Conservation (phyloP, 352 stramenopile species). For the Phytophthora boehmeriae region DNA sequence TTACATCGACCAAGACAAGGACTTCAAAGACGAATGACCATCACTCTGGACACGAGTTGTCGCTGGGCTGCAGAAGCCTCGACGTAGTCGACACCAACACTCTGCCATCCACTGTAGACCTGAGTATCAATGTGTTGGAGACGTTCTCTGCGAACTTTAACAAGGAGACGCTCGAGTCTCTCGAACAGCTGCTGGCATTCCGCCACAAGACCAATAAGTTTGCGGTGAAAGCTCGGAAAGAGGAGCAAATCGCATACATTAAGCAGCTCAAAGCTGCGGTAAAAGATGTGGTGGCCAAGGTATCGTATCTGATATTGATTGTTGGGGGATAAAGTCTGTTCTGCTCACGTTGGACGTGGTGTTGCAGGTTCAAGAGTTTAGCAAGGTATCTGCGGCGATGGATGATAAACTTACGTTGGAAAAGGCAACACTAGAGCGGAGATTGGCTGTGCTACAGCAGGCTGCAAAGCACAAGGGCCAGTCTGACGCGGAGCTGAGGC, state of each 20-base stretch:
- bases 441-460: slow-evolving; percentile 43
- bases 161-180: slow-evolving; percentile 36
- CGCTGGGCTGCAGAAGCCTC: background rate
- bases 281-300: slow-evolving; percentile 42
- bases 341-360: slow-evolving; percentile 3
- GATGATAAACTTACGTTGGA: slow-evolving; percentile 44
- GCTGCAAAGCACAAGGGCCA: slow-evolving; percentile 40
- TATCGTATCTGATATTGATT: slow-evolving; percentile 4
- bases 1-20: slow-evolving; percentile 7
- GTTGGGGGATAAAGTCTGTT: background rate
- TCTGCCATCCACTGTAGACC: slow-evolving; percentile 1
- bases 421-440: slow-evolving; percentile 40
- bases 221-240: slow-evolving; percentile 55
- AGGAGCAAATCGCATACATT: slow-evolving; percentile 64
- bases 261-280: slow-evolving; percentile 59
- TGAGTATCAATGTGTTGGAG: slow-evolving; percentile 39
- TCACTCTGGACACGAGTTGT: background rate
- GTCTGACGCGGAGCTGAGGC: slow-evolving; percentile 42
- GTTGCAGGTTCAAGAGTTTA: slow-evolving; percentile 46
- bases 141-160: slow-evolving; percentile 43
- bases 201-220: slow-evolving; percentile 75
- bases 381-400: slow-evolving; percentile 26
- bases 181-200: slow-evolving; percentile 63
- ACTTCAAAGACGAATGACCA: background rate
- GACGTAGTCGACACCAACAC: background rate